Conservation (phyloP, 2,329 filamentous ascomycete species). For the Escovopsis sp. region DNA sequence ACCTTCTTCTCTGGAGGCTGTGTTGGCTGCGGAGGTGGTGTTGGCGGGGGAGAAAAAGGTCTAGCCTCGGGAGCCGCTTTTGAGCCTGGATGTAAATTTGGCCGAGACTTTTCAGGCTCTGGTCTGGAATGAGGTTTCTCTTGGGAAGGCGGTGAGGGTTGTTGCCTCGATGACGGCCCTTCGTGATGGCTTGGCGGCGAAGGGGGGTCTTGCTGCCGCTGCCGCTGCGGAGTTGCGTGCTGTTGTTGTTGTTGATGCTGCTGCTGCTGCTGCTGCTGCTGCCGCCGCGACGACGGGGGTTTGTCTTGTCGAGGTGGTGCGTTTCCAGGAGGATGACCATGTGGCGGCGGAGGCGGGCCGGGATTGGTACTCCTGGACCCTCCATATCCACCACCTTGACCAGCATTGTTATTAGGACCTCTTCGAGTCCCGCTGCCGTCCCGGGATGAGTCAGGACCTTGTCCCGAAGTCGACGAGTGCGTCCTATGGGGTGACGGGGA, state of each 20-base stretch:
- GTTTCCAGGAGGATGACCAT: slow-evolving; percentile 1
- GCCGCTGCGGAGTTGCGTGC: neutral
- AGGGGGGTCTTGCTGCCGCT: neutral
- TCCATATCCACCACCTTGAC: slow-evolving; percentile 3
- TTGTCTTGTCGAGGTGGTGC: slow-evolving; percentile 5
- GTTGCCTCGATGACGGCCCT: slow-evolving; percentile 3
- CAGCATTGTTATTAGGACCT: slow-evolving; percentile 1
- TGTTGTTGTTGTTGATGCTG: neutral
- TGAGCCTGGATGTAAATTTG: slow-evolving; percentile 3
- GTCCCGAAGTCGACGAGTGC: slow-evolving; percentile 2
- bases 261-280: neutral
- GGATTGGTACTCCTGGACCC: slow-evolving; percentile 9
- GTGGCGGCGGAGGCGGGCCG: slow-evolving; percentile 6
- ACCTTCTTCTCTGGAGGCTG: neutral
- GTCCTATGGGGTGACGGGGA: neutral
- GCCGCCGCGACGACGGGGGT: slow-evolving; percentile 3
- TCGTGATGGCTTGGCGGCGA: slow-evolving; percentile 1
- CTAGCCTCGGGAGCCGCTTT: slow-evolving; percentile 1
- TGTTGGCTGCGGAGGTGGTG: slow-evolving; percentile 7
- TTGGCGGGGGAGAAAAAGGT: slow-evolving; percentile 9
- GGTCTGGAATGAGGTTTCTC: slow-evolving; percentile 2
- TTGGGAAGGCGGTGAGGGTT: neutral
- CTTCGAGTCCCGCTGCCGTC: slow-evolving; percentile 1
- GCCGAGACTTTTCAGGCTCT: slow-evolving; percentile 7
- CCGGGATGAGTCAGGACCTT: slow-evolving; percentile 3